Conservation (phyloP, 2,329 filamentous ascomycete genomes). For the Paecilomyces sp. region DNA sequence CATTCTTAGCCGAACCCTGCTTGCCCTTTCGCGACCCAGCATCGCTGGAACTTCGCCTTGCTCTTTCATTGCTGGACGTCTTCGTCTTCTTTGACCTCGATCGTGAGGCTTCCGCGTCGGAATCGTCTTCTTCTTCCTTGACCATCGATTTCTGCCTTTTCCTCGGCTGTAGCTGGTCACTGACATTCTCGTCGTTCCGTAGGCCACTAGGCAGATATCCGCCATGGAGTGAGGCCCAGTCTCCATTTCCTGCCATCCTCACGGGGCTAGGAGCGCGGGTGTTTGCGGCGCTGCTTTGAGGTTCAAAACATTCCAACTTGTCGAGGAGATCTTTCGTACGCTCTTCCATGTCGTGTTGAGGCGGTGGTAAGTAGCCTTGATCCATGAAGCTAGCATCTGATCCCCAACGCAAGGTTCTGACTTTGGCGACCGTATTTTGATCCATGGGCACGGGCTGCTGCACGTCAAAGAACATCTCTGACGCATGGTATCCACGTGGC, state of each 20-base stretch:
- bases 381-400: constrained; percentile 59
- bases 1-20: constrained; percentile 20
- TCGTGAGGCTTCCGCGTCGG: constrained; percentile 25
- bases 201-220: constrained; percentile 4
- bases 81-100: constrained; percentile 45
- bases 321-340: constrained; percentile 50
- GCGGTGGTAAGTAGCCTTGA: constrained; percentile 53
- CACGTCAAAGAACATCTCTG: constrained; percentile 31
- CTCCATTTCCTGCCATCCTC: constrained; percentile 11
- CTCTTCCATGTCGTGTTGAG: constrained; percentile 50
- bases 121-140: constrained; percentile 37
- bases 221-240: constrained; percentile 10
- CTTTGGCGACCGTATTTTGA: constrained; percentile 33
- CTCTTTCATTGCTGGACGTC: constrained; percentile 27
- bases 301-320: constrained; percentile 51
- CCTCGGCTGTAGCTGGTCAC: constrained; percentile 20
- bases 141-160: constrained; percentile 22
- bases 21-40: constrained; percentile 29
- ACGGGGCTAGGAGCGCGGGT: constrained; percentile 54
- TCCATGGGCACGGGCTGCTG: constrained; percentile 25
- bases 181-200: constrained; percentile 11
- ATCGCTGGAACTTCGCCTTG: constrained; percentile 25
- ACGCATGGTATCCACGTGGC: constrained; percentile 27
- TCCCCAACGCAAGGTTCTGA: constrained; percentile 53
- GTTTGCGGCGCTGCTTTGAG: constrained; percentile 51